Evolutionary conservation across 2,329 filamentous ascomycete species (phyloP).

Genomic region (Ophiostoma quercus): DNA sequence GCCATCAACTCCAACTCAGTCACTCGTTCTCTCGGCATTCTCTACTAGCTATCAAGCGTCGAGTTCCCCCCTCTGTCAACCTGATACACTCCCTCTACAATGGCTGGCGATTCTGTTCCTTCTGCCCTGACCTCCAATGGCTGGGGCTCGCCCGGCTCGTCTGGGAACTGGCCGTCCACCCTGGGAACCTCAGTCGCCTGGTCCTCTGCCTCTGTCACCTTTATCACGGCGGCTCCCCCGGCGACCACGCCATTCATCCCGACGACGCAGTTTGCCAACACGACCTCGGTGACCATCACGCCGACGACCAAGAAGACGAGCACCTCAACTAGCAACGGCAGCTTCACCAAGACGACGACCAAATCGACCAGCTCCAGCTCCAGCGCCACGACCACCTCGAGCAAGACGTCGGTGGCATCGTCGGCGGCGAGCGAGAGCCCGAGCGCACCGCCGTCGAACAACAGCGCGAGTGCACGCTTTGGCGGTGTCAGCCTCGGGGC

Average conservation of each 20-base stretch:
- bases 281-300: slow-evolving; percentile 8
- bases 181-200: background rate
- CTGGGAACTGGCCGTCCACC: background rate
- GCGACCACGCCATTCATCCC: background rate
- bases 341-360: slow-evolving; percentile 10
- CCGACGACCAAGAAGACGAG: slow-evolving; percentile 10
- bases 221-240: background rate
- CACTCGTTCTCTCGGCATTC: background rate
- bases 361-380: slow-evolving; percentile 5
- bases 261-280: slow-evolving; percentile 9
- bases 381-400: background rate
- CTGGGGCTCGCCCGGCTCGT: background rate
- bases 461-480: background rate
- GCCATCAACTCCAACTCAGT: background rate
- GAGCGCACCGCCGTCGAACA: slow-evolving; percentile 9
- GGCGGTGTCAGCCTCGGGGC: background rate
- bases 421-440: slow-evolving; percentile 8
- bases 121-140: background rate
- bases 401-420: background rate
- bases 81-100: background rate
- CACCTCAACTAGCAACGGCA: background rate
- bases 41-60: background rate
- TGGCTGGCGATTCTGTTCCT: background rate
- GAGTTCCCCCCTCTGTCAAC: too few relatives aligned
- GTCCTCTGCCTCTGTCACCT: background rate